Percentiles rank a stretch among this genome's conserved stretches.
phyloP scores from a whole-genome alignment of 345 rosid genomes.

The Anacardium occidentale region DNA sequence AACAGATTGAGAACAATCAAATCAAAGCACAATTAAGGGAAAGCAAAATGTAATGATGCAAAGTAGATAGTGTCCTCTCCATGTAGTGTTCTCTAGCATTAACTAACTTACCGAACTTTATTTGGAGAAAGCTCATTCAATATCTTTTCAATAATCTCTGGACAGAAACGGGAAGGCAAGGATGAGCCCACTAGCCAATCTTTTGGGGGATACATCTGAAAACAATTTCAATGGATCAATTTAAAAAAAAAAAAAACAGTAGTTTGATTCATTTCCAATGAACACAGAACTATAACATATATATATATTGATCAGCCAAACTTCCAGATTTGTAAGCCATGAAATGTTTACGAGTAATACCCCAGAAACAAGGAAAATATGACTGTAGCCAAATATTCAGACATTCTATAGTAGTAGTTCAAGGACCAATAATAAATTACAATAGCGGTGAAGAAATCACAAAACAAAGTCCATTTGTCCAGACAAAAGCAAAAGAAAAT shows the following conservation, averaged over 20 bases:
- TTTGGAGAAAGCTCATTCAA: constrained; percentile 66
- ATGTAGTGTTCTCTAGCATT: not conserved
- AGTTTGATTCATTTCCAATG: not conserved
- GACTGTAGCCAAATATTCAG: not conserved
- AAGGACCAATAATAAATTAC: not conserved
- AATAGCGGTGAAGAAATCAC: not conserved
- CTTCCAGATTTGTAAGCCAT: not conserved
- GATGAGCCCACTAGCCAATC: constrained; percentile 87
- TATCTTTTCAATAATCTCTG: constrained; percentile 50
- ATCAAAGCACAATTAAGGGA: not conserved
- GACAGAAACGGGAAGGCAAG: constrained; percentile 68
- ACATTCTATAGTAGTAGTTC: not conserved
- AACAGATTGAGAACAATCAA: not conserved
- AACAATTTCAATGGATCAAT: constrained; percentile 17
- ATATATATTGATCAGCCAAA: not conserved
- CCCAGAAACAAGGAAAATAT: not conserved
- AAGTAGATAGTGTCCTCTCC: not conserved
- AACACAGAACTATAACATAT: not conserved
- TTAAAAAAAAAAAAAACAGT: not conserved
- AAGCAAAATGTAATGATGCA: not conserved
- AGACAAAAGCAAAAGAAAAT: not conserved
- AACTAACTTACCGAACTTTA: constrained; percentile 59
- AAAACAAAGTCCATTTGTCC: not conserved
- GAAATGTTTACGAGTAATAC: not conserved
- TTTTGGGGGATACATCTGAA: constrained; percentile 66